Evolutionary conservation across 768 basidiomycete genomes (phyloP), one percentile per base, ranked within the genome.

Genomic region (Kwoniella sp.): DNA sequence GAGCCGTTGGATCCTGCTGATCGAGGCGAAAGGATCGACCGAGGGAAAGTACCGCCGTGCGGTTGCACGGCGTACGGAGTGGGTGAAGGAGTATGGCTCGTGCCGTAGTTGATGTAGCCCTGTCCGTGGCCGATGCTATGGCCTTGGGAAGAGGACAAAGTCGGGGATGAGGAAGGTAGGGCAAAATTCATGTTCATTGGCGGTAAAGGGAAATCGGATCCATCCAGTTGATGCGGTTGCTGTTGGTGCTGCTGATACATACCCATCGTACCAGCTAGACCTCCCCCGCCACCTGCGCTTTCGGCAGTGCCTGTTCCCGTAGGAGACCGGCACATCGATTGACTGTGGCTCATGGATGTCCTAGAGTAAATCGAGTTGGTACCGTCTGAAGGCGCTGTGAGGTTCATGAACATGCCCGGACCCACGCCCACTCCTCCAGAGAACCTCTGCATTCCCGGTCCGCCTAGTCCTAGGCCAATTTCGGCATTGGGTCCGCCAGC

Each of bases 321-420:
- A 44, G 40, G 40, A 19, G 40, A 44, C 17, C 40, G 40, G 40
- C 40, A 44, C 40, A 44, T 44, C 10, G 40, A 19, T 19, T 44
- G 40, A 29, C n/a, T 48, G 30, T 57, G 46, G 25, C 46, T 57
- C 33, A 33, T 29, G 4, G 56, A 57, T 47, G 56, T 57, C 29
- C 56, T 12, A 5, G 56, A 57, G 22, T 57, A 57, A 19, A 57
- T 57, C 27, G 56, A 57, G 47, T 57, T 57, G 19, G 44, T 46
- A 47, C 47, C 56, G 44, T 57, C 56, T n/a, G 46, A 58, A 19
- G 55, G 37, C 8, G 27, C 60, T 10, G 25, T 55, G 10, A 26
- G 52, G 25, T 33, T 44, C 53, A 55, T 53, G 25, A 21, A 52
- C 17, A 37, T 10, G 40, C 40, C 40, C 17, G 40, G 40, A 9